Evolutionary conservation across 805 yeast genomes (phyloP), one percentile per base, ranked within the genome.

Genomic region (Zygosaccharomyces lentus): DNA sequence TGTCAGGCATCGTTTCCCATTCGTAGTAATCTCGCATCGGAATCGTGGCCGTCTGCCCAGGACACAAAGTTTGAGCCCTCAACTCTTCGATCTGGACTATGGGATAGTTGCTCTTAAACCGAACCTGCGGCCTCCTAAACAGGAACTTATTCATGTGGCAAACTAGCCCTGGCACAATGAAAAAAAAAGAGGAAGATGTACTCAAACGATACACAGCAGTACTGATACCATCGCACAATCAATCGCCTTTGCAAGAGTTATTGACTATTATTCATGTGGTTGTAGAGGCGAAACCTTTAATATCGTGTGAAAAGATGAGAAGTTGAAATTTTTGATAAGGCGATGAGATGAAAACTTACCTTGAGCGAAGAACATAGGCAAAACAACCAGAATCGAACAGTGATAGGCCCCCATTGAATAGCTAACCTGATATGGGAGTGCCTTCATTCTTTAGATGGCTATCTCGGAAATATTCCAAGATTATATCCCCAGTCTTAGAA

Each of bases 381-480:
- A 26, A 26, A 26, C 10, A 3, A 9, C 4, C 29, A 26, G n/a
- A 12, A 12, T 3, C n/a, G 29, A 26, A 26, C 7, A 4, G n/a
- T 26, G 29, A 12, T n/a, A 29, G 16, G 32, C 32, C n/a, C 32
- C 16, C 41, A 37, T 23, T 23, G 21, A 37, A 23, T 19, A 6
- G 1, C 9, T 15, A 26, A 23, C 9, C 12, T 19, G 26, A 10
- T n/a, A 85, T 86, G 93, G 96, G 99, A 74, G 99, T 93, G 54
- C 99, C 99, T 52, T 96, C 99, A 17, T 82, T 93, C 59, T 93
- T 89, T 69, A 78, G 99, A 71, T 93, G 99, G 98, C 73, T 93
- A 40, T 88, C 98, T 1, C 69, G 80, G 52, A 88, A 90, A 64
- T 93, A 89, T 59, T 98, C 99, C 9, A 90, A 91, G 69, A 91